phyloP scores from a whole-genome alignment of 345 rosid species.

The Gossypium arboreum region DNA sequence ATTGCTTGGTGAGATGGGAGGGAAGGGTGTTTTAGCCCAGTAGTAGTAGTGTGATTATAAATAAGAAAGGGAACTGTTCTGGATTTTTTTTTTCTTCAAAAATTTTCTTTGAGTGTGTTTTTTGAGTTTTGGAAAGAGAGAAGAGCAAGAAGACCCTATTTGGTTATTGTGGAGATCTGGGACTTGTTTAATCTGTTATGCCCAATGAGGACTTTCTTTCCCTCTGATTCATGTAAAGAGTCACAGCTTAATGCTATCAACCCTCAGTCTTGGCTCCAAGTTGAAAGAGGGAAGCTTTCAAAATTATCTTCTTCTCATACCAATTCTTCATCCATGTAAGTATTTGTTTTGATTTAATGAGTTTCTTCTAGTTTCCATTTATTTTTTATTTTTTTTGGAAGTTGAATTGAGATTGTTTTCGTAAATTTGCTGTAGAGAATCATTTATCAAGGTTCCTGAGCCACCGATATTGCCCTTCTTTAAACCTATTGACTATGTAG shows the following conservation, averaged over 20 bases:
- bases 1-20: slow-evolving; percentile 33
- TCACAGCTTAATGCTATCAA: slow-evolving; percentile 70
- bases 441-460: slow-evolving; percentile 90
- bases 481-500: slow-evolving; percentile 89
- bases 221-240: slow-evolving; percentile 85
- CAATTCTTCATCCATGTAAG: slow-evolving; percentile 75
- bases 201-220: slow-evolving; percentile 83
- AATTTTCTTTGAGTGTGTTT: slow-evolving; percentile 2
- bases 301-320: slow-evolving; percentile 42
- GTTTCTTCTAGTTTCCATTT: not conserved
- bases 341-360: slow-evolving; percentile 8
- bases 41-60: slow-evolving; percentile 26
- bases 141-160: slow-evolving; percentile 18
- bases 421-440: slow-evolving; percentile 58
- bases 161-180: slow-evolving; percentile 96
- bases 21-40: slow-evolving; percentile 15
- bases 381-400: not conserved
- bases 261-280: slow-evolving; percentile 99
- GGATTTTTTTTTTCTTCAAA: not conserved
- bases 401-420: slow-evolving; percentile 17
- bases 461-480: slow-evolving; percentile 67
- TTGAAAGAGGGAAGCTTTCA: slow-evolving; percentile 86
- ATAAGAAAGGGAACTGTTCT: slow-evolving; percentile 22
- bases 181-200: slow-evolving; percentile 80
- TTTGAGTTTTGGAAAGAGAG: slow-evolving; percentile 30